phyloP scores from a whole-genome alignment of 2,329 filamentous ascomycete genomes.

The Colletotrichum filicis region DNA sequence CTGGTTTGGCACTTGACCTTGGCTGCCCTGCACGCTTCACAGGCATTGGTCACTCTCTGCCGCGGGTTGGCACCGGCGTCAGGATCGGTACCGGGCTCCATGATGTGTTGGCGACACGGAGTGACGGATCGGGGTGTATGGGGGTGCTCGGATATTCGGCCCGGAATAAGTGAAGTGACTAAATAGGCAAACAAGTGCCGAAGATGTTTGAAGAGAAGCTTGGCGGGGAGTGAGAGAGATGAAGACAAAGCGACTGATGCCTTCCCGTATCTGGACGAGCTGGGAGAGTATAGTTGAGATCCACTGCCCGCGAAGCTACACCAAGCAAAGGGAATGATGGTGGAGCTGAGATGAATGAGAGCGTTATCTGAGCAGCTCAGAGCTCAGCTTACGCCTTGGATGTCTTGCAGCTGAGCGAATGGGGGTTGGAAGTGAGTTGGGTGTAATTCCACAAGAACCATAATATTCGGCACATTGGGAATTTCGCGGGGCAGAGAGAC shows the following conservation, averaged over 20 bases:
- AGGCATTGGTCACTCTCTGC: constrained; percentile 52
- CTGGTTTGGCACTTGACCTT: constrained; percentile 65
- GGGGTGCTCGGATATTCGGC: background rate
- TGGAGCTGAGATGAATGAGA: background rate
- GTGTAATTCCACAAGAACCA: background rate
- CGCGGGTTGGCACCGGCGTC: constrained; percentile 14
- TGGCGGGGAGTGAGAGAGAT: background rate
- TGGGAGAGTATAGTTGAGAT: background rate
- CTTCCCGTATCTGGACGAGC: constrained; percentile 3
- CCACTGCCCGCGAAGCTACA: background rate
- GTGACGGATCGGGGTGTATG: background rate
- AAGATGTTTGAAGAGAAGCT: background rate
- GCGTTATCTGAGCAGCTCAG: background rate
- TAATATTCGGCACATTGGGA: background rate
- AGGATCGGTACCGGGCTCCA: constrained; percentile 9
- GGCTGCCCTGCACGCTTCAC: constrained; percentile 63
- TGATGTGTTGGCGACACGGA: background rate
- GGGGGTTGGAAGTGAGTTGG: background rate
- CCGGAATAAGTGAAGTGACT: background rate
- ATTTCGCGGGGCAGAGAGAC: background rate
- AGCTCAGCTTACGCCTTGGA: background rate
- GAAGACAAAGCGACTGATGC: background rate
- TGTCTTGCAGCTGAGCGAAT: background rate
- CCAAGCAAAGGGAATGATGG: background rate
- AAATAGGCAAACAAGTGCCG: background rate